Base-by-base conservation (phyloP, 352 stramenopile species). In the Pythium dissimile region DNA sequence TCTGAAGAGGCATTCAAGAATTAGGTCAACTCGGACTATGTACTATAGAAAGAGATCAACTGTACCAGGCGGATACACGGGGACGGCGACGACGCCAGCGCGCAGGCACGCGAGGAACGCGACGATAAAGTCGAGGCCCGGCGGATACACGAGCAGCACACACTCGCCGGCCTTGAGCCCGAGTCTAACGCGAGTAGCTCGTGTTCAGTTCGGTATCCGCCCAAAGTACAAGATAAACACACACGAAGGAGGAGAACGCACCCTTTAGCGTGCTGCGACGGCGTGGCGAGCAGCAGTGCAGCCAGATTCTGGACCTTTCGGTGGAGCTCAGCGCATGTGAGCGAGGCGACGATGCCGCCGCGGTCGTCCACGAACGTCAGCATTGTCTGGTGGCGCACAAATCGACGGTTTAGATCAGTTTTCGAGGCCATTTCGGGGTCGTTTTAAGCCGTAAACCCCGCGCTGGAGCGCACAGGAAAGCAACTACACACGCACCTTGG, bases 51-150 rank as follows among this genome's bases (percentile, higher is more conserved):
- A 4, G 5, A 41, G 7, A 27, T 0, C 1, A 15, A 24, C 13
- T 32, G 10, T 54, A 81, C 74, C 74, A 39, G 84, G 84, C 23
- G 82, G 82, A 51, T 92, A 94, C 42, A 95, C 87, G 0, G 96
- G 96, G 3, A 99, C 96, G 0, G 95, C 94, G 7, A 99, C 86
- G 16, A 98, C 69, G 28, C 92, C 90, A 13, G 88, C 88, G 18
- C 88, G 90, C 21, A 99, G 63, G 69, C 97, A 99, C 1, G 93
- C 96, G 12, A 99, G 60, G 62, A 99, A 99, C 2, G 94, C 80
- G 24, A 99, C 73, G 26, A 99, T 98, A 61, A 99, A 99, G 49
- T 99, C 93, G 10, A 99, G 77, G 0, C 86, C 96, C 9, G 98
- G 98, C 26, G 96, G 94, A 65, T 99, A 99, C 26, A 99, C 96